phyloP scores from a whole-genome alignment of 2,329 filamentous ascomycete genomes.

The Aspergillus felis region DNA sequence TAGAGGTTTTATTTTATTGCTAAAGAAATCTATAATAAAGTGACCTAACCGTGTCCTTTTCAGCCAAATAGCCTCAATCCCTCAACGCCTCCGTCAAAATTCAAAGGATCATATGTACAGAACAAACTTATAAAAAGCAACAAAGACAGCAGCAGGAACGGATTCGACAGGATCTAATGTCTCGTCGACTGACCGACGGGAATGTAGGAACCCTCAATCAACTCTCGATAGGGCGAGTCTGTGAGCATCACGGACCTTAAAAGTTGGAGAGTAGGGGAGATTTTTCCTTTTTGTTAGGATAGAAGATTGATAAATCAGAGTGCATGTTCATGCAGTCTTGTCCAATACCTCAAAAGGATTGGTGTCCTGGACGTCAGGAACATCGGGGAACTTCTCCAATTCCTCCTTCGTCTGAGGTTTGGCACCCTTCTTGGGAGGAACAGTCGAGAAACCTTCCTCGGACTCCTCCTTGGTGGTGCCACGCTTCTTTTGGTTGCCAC shows the following conservation, averaged over 20 bases:
- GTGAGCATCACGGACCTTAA: neutral
- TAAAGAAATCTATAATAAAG: neutral
- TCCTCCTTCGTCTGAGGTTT: slow-evolving; percentile 28
- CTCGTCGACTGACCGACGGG: neutral
- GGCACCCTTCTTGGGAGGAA: slow-evolving; percentile 30
- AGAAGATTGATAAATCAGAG: neutral
- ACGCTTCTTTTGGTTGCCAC: slow-evolving; percentile 27
- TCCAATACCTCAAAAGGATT: slow-evolving; percentile 32
- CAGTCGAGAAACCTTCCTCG: slow-evolving; percentile 27
- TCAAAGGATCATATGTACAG: neutral
- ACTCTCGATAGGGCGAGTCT: neutral
- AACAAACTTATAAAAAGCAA: neutral
- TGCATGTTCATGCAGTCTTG: neutral
- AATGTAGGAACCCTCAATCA: neutral
- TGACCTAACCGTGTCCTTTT: neutral
- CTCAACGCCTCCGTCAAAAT: neutral
- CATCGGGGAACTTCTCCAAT: slow-evolving; percentile 6
- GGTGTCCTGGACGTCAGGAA: slow-evolving; percentile 20
- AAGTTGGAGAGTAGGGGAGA: neutral
- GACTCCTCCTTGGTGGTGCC: slow-evolving; percentile 15
- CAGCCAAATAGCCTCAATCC: neutral
- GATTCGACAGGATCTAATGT: neutral
- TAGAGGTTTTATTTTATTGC: neutral
- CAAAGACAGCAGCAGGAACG: neutral
- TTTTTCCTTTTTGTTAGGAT: neutral